Conservation (phyloP, 1,284 basidiomycete species). For the Papiliotrema laurentii region DNA sequence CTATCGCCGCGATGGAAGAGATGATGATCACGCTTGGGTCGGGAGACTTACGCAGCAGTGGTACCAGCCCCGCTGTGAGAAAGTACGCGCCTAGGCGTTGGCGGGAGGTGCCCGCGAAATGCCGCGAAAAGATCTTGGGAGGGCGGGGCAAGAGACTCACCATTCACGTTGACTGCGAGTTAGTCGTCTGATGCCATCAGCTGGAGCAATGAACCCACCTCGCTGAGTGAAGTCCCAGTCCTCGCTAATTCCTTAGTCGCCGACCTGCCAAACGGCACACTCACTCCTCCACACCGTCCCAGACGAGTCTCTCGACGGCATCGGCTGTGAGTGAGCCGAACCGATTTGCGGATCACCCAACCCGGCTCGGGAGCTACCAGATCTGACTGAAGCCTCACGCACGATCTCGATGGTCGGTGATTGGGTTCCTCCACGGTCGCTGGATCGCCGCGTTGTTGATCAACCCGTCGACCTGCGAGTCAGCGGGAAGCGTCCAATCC, state of each 20-base stretch:
- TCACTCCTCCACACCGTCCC: slow-evolving; percentile 36
- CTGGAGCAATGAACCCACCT: neutral
- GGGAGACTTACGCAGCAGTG: slow-evolving; percentile 23
- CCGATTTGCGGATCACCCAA: too few relatives aligned
- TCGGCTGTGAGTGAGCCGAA: slow-evolving; percentile 18
- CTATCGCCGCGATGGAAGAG: slow-evolving; percentile 27
- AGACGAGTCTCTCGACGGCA: slow-evolving; percentile 32
- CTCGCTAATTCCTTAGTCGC: neutral
- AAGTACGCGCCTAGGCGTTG: slow-evolving; percentile 23
- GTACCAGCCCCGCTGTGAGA: slow-evolving; percentile 25
- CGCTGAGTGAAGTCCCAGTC: slow-evolving; percentile 7
- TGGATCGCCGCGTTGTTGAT: slow-evolving; percentile 43
- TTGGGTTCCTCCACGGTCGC: slow-evolving; percentile 22
- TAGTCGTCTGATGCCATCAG: neutral
- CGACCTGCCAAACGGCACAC: slow-evolving; percentile 4
- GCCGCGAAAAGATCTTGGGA: too few relatives aligned
- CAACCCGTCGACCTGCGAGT: slow-evolving; percentile 34
- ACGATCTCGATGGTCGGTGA: slow-evolving; percentile 34
- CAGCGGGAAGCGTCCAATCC: neutral
- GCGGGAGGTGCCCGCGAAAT: too few relatives aligned
- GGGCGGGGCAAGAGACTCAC: too few relatives aligned
- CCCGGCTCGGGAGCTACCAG: neutral
- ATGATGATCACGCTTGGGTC: slow-evolving; percentile 30
- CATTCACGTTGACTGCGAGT: slow-evolving; percentile 32
- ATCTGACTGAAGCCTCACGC: neutral